Percentiles rank a stretch among this genome's conserved stretches.
Evolutionary conservation across 148 eudicot genomes (phyloP).

Genomic region (Camellia sinensis): DNA sequence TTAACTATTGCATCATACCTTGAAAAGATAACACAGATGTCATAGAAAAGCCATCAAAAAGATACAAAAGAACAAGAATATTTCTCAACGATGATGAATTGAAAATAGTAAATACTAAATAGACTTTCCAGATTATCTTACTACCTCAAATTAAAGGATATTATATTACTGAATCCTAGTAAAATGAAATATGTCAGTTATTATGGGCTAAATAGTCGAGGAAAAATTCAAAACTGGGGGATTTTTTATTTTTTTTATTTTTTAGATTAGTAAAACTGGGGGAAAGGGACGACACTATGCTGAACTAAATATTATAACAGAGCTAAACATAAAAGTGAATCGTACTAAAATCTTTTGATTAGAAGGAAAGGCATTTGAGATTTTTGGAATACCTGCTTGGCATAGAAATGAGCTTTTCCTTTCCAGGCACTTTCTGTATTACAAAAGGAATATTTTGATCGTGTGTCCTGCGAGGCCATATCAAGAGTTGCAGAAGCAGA

Average conservation of each 20-base stretch:
- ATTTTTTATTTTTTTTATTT: too few species aligned
- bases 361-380: not conserved
- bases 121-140: not conserved
- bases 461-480: slow-evolving; percentile 15
- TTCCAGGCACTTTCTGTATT: not conserved
- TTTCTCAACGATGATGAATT: too few species aligned
- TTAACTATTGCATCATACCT: not conserved
- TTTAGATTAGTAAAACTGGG: too few species aligned
- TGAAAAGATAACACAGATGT: not conserved
- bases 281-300: too few species aligned
- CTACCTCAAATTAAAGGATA: not conserved
- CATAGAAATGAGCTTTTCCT: not conserved
- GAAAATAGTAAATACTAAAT: too few species aligned
- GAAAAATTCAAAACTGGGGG: too few species aligned
- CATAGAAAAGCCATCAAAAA: not conserved
- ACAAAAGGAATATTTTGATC: slow-evolving; percentile 22
- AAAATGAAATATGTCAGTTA: too few species aligned
- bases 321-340: not conserved
- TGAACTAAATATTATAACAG: not conserved
- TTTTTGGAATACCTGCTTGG: slow-evolving; percentile 7
- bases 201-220: too few species aligned
- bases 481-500: slow-evolving; percentile 18
- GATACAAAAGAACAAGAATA: too few species aligned
- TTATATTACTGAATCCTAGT: not conserved
- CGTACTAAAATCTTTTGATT: too few species aligned